These are phyloP conservation scores for Ascochyta viciae-villosae DNA, from an alignment of 2,329 filamentous ascomycete genomes.

Conservation along the genomic window DNA sequence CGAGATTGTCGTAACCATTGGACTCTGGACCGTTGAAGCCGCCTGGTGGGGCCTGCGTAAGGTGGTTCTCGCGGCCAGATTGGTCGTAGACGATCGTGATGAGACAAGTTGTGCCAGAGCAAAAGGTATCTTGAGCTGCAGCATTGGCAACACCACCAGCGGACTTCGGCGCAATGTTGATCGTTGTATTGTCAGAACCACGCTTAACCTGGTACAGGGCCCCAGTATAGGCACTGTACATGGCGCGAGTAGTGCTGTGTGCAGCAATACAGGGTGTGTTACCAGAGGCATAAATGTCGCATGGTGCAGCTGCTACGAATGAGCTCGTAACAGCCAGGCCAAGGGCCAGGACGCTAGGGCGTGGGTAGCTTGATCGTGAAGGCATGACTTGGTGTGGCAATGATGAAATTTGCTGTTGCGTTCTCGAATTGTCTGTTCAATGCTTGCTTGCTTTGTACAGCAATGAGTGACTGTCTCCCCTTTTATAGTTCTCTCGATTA, in stretches of 20 bases:
- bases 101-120: slow-evolving; percentile 65
- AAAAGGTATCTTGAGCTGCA: slow-evolving; percentile 67
- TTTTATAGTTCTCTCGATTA: not conserved
- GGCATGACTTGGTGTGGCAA: slow-evolving; percentile 8
- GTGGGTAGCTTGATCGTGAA: slow-evolving; percentile 6
- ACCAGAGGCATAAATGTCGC: slow-evolving; percentile 66
- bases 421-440: not conserved
- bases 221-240: slow-evolving; percentile 63
- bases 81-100: slow-evolving; percentile 73
- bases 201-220: slow-evolving; percentile 67
- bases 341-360: slow-evolving; percentile 33
- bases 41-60: slow-evolving; percentile 67
- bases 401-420: not conserved
- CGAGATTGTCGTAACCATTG: slow-evolving; percentile 66
- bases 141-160: slow-evolving; percentile 70
- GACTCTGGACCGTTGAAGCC: slow-evolving; percentile 63
- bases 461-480: not conserved
- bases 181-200: slow-evolving; percentile 59
- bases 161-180: slow-evolving; percentile 59
- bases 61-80: slow-evolving; percentile 67
- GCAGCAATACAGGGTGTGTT: slow-evolving; percentile 69
- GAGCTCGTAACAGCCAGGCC: slow-evolving; percentile 48
- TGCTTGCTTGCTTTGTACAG: not conserved
- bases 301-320: slow-evolving; percentile 62
- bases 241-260: slow-evolving; percentile 69